Conservation (phyloP, 371 early-diverging fungal genomes). For the Apophysomyces sp. region DNA sequence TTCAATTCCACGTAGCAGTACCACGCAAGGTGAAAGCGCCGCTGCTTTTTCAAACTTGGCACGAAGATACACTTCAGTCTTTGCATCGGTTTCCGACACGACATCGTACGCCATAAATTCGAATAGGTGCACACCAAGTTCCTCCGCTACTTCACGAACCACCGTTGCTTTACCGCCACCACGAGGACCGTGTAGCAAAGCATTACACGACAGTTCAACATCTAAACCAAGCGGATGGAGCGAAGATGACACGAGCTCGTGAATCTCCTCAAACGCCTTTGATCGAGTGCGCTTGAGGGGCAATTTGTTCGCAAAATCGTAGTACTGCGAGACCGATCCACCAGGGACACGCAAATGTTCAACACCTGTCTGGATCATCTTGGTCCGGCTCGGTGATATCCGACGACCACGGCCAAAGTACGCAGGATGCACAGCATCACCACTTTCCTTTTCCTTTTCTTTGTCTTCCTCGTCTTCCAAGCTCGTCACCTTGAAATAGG, state of each 20-base stretch:
- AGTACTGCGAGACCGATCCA: slow-evolving; percentile 39
- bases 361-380: slow-evolving; percentile 67
- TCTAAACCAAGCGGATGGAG: slow-evolving; percentile 72
- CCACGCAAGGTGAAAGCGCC: slow-evolving; percentile 78
- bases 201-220: slow-evolving; percentile 70
- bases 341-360: slow-evolving; percentile 62
- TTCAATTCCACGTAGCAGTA: slow-evolving; percentile 79
- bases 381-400: slow-evolving; percentile 59
- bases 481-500: slow-evolving; percentile 56
- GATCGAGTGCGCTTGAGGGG: slow-evolving; percentile 32
- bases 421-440: slow-evolving; percentile 28
- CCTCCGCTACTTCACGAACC: slow-evolving; percentile 62
- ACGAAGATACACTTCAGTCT: slow-evolving; percentile 72
- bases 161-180: slow-evolving; percentile 86
- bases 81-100: slow-evolving; percentile 76
- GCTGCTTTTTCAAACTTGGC: slow-evolving; percentile 77
- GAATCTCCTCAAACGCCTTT: slow-evolving; percentile 35
- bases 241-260: slow-evolving; percentile 64
- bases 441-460: background rate
- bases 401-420: slow-evolving; percentile 46
- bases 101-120: slow-evolving; percentile 78
- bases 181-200: slow-evolving; percentile 76
- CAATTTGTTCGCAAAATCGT: slow-evolving; percentile 27
- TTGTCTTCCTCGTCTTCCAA: slow-evolving; percentile 22
- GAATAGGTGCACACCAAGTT: slow-evolving; percentile 74